Percentiles rank a stretch among this genome's conserved stretches.
Conservation (phyloP, 2,329 filamentous ascomycete species). For the Trichoderma polysporum region DNA sequence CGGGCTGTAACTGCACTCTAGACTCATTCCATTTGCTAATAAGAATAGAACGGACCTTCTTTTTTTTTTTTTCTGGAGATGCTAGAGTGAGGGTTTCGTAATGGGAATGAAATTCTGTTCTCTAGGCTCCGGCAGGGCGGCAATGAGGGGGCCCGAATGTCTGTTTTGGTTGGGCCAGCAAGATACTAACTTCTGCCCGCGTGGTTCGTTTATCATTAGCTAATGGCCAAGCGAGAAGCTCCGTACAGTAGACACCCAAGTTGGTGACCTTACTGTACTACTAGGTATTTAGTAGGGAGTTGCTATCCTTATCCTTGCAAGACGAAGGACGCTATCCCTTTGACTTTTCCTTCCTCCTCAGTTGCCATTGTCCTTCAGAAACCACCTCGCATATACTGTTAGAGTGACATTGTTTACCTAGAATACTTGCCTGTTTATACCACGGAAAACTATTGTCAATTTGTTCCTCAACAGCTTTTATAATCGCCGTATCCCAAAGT, state of each 20-base stretch:
- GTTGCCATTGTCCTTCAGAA: not conserved
- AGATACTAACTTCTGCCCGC: too few species aligned
- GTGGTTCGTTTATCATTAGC: not conserved
- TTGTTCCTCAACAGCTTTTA: not conserved
- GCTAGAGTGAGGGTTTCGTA: not conserved
- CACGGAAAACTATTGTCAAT: too few species aligned
- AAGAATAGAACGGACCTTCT: not conserved
- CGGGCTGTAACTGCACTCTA: not conserved
- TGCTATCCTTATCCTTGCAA: not conserved
- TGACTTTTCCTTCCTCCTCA: not conserved
- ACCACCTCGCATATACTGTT: not conserved
- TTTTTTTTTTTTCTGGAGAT: not conserved
- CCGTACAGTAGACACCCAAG: not conserved
- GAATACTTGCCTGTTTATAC: too few species aligned
- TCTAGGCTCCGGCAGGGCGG: not conserved
- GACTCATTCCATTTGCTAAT: not conserved
- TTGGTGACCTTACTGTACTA: not conserved
- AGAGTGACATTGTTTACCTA: too few species aligned
- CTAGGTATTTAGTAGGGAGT: too few species aligned
- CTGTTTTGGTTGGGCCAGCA: too few species aligned
- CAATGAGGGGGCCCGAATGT: too few species aligned
- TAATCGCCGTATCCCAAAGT: not conserved
- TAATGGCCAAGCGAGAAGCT: constrained; percentile 2
- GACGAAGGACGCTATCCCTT: not conserved
- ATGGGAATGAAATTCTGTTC: not conserved